These are phyloP conservation scores for Forsythia viridissima DNA, from an alignment of 257 asterid genomes.

Conservation along the genomic window DNA sequence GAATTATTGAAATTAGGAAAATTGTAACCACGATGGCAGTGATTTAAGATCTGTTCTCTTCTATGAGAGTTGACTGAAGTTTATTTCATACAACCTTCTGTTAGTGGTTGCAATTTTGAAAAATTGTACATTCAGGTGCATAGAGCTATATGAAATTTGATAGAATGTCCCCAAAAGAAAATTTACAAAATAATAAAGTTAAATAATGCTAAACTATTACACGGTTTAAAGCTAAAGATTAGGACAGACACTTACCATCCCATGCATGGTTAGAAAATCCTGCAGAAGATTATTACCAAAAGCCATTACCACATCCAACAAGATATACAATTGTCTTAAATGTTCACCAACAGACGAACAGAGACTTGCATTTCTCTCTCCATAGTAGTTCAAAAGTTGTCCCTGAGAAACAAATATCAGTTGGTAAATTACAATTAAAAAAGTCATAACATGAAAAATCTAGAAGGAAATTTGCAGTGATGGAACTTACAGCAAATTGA, in stretches of 20 bases:
- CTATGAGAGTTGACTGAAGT: background rate
- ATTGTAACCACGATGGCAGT: background rate
- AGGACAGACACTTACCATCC: conserved; percentile 54
- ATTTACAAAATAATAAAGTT: background rate
- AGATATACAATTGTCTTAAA: conserved; percentile 45
- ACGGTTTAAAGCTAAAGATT: conserved; percentile 1
- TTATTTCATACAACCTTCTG: background rate
- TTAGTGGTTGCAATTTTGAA: background rate
- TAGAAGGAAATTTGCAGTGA: background rate
- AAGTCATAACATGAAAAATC: conserved; percentile 13
- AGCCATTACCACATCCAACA: conserved; percentile 54
- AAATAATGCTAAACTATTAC: background rate
- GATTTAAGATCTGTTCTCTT: background rate
- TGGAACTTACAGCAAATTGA: conserved; percentile 61
- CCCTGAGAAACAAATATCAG: conserved; percentile 46
- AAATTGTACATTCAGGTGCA: background rate
- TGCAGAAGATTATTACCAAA: conserved; percentile 68
- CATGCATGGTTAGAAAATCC: conserved; percentile 64
- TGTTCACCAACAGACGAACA: conserved; percentile 40
- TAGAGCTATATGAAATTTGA: background rate
- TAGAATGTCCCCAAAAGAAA: background rate
- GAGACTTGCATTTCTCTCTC: conserved; percentile 26
- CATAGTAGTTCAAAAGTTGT: conserved; percentile 52
- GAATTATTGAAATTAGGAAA: background rate
- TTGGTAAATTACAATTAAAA: conserved; percentile 2